Evolutionary conservation across 1,139 yeast genomes (phyloP).

Genomic region (Geotrichum histeridarum): DNA sequence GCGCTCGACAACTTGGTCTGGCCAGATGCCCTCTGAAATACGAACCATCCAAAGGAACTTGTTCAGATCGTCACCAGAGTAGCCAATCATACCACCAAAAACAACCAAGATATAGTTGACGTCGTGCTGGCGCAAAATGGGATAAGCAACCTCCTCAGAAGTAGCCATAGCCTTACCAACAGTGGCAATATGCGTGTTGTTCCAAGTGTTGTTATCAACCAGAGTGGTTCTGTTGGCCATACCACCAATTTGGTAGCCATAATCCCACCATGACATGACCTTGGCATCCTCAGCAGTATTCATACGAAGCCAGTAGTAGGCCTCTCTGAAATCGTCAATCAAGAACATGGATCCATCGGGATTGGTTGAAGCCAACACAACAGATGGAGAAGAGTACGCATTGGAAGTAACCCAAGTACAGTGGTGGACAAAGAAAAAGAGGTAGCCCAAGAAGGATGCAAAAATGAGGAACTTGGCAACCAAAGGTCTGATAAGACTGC

Average conservation of each 20-base stretch:
- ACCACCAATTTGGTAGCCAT: constrained; percentile 98
- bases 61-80: constrained; percentile 94
- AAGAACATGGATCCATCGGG: constrained; percentile 82
- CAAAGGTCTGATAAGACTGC: constrained; percentile 34
- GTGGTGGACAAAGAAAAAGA: constrained; percentile 80
- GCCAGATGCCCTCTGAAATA: constrained; percentile 99
- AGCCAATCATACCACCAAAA: constrained; percentile 92
- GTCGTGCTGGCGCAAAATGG: constrained; percentile 82
- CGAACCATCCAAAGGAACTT: constrained; percentile 99
- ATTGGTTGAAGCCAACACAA: constrained; percentile 76
- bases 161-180: constrained; percentile 98
- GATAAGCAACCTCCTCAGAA: constrained; percentile 79
- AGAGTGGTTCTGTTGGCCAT: constrained; percentile 99
- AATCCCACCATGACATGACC: constrained; percentile 99
- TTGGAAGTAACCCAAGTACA: constrained; percentile 96
- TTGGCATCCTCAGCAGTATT: constrained; percentile 94
- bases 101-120: constrained; percentile 91
- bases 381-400: constrained; percentile 97
- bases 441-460: constrained; percentile 66
- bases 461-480: constrained; percentile 60
- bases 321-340: constrained; percentile 97
- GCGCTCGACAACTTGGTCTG: constrained; percentile 87
- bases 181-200: constrained; percentile 98
- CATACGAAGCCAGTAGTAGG: constrained; percentile 98
- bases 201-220: constrained; percentile 99